Evolutionary conservation across 345 rosid species (phyloP).

Genomic region (Populus euphratica): DNA sequence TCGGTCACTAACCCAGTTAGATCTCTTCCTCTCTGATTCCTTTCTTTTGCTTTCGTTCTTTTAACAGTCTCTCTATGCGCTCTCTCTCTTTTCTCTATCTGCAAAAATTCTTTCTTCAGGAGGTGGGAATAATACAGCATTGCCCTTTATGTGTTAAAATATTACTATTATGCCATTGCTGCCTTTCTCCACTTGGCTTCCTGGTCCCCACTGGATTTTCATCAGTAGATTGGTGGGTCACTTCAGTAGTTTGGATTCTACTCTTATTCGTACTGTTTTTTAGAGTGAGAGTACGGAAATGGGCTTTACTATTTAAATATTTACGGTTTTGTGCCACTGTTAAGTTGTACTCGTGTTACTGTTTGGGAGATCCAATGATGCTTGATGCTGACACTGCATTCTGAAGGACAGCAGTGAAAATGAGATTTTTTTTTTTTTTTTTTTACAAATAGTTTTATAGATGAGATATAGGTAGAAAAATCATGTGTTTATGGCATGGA

Average conservation of each 20-base stretch:
- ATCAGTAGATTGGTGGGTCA: not conserved
- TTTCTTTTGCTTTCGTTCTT: slow-evolving; percentile 7
- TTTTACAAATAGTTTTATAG: not conserved
- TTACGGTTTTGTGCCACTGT: too few species aligned
- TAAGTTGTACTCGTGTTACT: not conserved
- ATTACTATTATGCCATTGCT: not conserved
- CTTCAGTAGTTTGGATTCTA: not conserved
- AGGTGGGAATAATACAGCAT: not conserved
- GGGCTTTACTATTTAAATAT: too few species aligned
- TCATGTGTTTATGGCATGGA: too few species aligned
- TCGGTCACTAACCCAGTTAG: slow-evolving; percentile 43
- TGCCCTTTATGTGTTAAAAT: not conserved
- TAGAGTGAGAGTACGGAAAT: not conserved
- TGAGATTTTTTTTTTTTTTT: not conserved
- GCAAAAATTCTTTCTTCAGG: not conserved
- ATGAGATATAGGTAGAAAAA: not conserved
- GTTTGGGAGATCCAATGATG: slow-evolving; percentile 5
- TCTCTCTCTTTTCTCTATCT: slow-evolving; percentile 20
- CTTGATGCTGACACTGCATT: slow-evolving; percentile 2
- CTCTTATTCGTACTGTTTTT: not conserved
- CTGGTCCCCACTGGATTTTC: not conserved
- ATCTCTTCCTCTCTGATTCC: slow-evolving; percentile 27
- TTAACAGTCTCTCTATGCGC: not conserved
- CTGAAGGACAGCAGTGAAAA: not conserved
- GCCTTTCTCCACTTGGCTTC: not conserved